Conservation (phyloP, 1,139 yeast genomes). For the Debaryomyces robertsiae region DNA sequence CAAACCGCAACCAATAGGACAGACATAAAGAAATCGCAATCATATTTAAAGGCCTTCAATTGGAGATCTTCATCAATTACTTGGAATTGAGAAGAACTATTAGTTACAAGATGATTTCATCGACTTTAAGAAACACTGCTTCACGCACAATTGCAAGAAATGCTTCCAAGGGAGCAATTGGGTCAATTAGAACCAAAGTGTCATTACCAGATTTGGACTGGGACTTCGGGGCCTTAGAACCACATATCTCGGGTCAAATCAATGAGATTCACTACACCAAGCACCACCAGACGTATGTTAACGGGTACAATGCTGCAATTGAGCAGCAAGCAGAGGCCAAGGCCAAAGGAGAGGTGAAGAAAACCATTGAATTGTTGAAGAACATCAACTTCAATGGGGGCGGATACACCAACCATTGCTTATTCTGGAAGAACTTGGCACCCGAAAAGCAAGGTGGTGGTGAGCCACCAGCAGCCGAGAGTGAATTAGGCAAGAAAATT, state of each 20-base stretch:
- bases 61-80: background rate
- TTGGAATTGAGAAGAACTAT: background rate
- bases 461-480: slow-evolving; percentile 63
- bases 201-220: slow-evolving; percentile 85
- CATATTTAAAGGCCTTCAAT: background rate
- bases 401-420: slow-evolving; percentile 83
- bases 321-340: slow-evolving; percentile 79
- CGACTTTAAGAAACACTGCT: slow-evolving; percentile 24
- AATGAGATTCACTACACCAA: slow-evolving; percentile 89
- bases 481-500: slow-evolving; percentile 66
- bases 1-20: slow-evolving; percentile 8
- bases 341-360: slow-evolving; percentile 63
- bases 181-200: slow-evolving; percentile 60
- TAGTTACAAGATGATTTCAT: slow-evolving; percentile 21
- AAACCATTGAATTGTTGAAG: slow-evolving; percentile 73
- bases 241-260: slow-evolving; percentile 84
- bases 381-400: slow-evolving; percentile 94
- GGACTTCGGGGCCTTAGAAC: slow-evolving; percentile 89
- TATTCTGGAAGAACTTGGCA: slow-evolving; percentile 91
- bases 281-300: slow-evolving; percentile 95
- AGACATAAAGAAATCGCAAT: slow-evolving; percentile 7
- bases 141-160: slow-evolving; percentile 20
- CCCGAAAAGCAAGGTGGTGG: slow-evolving; percentile 87
- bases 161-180: slow-evolving; percentile 23
- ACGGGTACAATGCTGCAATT: slow-evolving; percentile 79